These are phyloP conservation scores for Leishmania guyanensis DNA, from an alignment of 208 protist species.

Conservation along the genomic window DNA sequence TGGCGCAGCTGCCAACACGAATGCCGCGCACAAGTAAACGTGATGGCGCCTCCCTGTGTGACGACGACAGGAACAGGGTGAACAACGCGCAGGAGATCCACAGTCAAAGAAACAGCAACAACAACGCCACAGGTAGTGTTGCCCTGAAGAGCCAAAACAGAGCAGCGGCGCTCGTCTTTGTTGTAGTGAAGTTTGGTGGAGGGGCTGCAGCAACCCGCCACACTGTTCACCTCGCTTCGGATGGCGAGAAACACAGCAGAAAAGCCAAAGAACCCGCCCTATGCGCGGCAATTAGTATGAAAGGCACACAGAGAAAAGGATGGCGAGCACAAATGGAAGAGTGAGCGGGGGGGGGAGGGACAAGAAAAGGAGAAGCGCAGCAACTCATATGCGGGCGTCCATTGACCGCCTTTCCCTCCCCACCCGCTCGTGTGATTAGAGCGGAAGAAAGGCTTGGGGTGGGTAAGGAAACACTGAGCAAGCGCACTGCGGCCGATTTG, in stretches of 20 bases:
- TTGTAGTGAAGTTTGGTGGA: not conserved
- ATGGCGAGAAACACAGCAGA: not conserved
- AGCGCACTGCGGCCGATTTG: not conserved
- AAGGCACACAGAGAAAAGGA: not conserved
- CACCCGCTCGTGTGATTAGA: not conserved
- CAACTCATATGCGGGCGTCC: not conserved
- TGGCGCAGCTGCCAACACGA: not conserved
- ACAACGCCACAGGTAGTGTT: too few relatives aligned
- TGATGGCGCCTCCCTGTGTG: not conserved
- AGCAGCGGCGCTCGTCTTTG: not conserved
- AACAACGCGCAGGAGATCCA: not conserved
- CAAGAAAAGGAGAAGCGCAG: not conserved
- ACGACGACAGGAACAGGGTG: not conserved
- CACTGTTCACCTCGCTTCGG: not conserved
- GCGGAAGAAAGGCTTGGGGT: not conserved
- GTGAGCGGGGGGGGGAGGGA: not conserved
- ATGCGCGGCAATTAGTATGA: not conserved
- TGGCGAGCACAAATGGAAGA: not conserved
- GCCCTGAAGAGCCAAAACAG: not conserved
- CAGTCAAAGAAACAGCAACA: not conserved
- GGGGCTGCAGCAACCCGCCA: not conserved
- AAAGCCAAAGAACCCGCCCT: too few relatives aligned
- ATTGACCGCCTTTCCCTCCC: not conserved
- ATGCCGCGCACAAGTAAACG: not conserved
- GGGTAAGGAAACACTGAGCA: not conserved